Percentiles rank a stretch among this genome's conserved stretches.
phyloP scores from a whole-genome alignment of 192 early-diverging fungal genomes.

The Spinellus fusiger region DNA sequence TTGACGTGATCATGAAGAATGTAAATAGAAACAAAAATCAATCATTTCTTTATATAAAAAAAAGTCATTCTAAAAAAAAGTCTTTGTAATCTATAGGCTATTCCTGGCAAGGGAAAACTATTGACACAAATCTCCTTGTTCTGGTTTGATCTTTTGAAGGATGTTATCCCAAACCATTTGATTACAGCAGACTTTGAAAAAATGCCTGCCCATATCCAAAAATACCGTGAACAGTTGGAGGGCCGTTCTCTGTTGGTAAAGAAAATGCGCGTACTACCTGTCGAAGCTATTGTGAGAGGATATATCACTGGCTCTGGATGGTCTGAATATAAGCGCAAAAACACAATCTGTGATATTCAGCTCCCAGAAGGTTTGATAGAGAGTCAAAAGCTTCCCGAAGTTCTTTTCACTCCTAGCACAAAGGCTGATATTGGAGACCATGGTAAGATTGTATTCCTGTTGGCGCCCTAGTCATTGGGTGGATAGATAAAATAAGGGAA shows the following conservation, averaged over 20 bases:
- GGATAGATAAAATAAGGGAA: not conserved
- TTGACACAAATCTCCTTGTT: constrained; percentile 92
- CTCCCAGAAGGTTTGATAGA: constrained; percentile 77
- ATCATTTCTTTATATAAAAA: constrained; percentile 1
- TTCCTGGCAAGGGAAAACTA: constrained; percentile 95
- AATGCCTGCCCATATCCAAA: constrained; percentile 83
- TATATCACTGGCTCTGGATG: constrained; percentile 95
- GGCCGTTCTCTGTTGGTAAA: constrained; percentile 90
- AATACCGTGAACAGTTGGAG: constrained; percentile 85
- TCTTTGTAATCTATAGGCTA: constrained; percentile 52
- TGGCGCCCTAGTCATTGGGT: not conserved
- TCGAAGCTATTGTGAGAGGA: constrained; percentile 98
- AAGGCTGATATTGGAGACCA: constrained; percentile 99
- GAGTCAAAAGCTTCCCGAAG: constrained; percentile 72
- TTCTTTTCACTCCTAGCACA: constrained; percentile 96
- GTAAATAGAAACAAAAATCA: constrained; percentile 41
- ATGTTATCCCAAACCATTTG: constrained; percentile 93
- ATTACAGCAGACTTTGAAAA: constrained; percentile 90
- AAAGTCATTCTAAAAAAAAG: not conserved
- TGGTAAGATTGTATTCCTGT: constrained; percentile 38
- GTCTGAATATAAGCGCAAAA: constrained; percentile 90
- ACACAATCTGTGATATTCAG: constrained; percentile 89
- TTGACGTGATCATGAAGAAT: constrained; percentile 98
- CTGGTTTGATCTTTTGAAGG: constrained; percentile 89
- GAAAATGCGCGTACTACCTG: constrained; percentile 84